Evolutionary conservation across 768 basidiomycete species (phyloP).

Genomic region (Termitomyces sp.): DNA sequence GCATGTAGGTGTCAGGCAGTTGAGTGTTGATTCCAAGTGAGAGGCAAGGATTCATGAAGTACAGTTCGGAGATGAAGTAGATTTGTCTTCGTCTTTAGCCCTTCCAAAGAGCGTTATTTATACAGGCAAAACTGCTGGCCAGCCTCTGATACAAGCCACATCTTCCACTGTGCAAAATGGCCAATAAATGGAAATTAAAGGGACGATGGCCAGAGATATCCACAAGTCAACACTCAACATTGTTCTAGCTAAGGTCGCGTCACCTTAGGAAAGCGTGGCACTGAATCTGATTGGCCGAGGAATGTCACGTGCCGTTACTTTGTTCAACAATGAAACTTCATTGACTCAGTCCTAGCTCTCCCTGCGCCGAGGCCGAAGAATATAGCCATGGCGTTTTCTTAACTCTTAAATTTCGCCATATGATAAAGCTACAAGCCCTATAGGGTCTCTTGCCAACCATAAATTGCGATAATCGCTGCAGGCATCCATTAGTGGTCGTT

Average conservation of each 20-base stretch:
- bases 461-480: no score
- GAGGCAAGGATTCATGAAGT: slow-evolving; percentile 11
- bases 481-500: no score
- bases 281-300: background rate
- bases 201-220: background rate
- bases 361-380: background rate
- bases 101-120: background rate
- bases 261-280: background rate
- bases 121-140: background rate
- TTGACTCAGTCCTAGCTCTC: background rate
- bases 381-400: background rate
- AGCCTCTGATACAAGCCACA: background rate
- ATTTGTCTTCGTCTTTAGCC: background rate
- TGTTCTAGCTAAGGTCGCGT: background rate
- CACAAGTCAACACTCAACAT: slow-evolving; percentile 1
- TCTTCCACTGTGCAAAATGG: slow-evolving; percentile 2
- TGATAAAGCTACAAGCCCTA: background rate
- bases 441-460: no score
- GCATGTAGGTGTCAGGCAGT: slow-evolving; percentile 4
- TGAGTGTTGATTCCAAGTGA: slow-evolving; percentile 10
- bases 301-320: background rate
- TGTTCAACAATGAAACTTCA: background rate
- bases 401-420: background rate
- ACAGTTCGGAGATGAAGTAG: background rate
- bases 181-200: background rate